These are phyloP conservation scores for Fraxinus albicans DNA, from an alignment of 305 asterid species.

Conservation along the genomic window DNA sequence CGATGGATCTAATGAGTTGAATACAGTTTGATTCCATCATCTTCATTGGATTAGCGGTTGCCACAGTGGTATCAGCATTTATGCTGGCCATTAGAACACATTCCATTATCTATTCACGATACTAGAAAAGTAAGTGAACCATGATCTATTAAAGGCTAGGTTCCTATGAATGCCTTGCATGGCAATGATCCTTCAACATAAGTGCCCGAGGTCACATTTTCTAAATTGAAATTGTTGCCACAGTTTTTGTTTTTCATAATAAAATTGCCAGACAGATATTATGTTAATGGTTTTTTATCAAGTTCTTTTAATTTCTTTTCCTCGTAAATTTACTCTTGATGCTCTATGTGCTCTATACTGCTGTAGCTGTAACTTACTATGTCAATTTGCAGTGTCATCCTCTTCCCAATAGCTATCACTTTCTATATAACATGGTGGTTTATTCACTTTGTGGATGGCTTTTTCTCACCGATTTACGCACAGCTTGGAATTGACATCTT, in stretches of 20 bases:
- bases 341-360: background rate
- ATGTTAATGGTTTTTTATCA: background rate
- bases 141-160: background rate
- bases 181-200: background rate
- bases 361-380: background rate
- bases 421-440: conserved; percentile 11
- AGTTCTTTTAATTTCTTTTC: background rate
- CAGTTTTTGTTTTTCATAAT: background rate
- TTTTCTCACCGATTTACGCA: background rate
- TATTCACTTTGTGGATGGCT: conserved; percentile 6
- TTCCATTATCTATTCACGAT: background rate
- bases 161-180: background rate
- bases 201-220: background rate
- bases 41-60: background rate
- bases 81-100: background rate
- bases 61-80: background rate
- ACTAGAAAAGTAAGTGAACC: background rate
- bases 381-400: conserved; percentile 7
- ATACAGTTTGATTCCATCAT: background rate
- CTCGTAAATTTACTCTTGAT: background rate
- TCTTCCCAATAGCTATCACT: conserved; percentile 6
- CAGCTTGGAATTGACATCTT: conserved; percentile 3
- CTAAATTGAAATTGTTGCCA: background rate
- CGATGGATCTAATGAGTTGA: background rate
- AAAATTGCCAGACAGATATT: background rate